Evolutionary conservation across 2,329 filamentous ascomycete species (phyloP), one percentile per base, ranked within the genome.

Genomic region (Paraphaeosphaeria minitans): DNA sequence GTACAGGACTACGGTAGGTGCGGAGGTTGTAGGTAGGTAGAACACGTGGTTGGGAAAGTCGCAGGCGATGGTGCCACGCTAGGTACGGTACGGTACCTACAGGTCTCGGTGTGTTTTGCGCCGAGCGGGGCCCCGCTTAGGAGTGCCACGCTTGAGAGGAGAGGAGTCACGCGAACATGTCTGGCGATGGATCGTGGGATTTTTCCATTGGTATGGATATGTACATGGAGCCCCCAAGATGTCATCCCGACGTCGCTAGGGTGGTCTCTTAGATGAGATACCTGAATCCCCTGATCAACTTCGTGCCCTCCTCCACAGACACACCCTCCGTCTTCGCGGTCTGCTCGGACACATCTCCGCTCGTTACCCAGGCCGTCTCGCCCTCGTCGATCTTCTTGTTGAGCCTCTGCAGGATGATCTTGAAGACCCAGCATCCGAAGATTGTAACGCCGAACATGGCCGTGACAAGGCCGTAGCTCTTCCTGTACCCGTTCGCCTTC

Each of bases 401-500:
- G 47, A 74, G 42, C 1, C 60, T 54, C 27, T 68, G 47, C 33
- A 76, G 37, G 27, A 76, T 68, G 2, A 69, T 13, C 58, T 61
- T 70, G 56, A 76, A 75, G 12, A 70, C 54, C 22, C 60, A 70
- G 58, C 82, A 87, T 5, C 84, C 85, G 0, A 79, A 37, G 33
- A 87, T 82, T 0, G 86, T 85, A 42, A 86, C 65, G 3, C 84
- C 85, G 66, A 88, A 89, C 86, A 89, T 89, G 67, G 84, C 79
- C 14, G 83, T 82, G 5, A 89, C 87, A 57, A 89, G 86, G 4
- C 85, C 86, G 66, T 89, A 89, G 60, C 85, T 87, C 77, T 85
- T 83, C 62, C 86, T 82, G 78, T 81, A 89, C 0, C 87, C 87
- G 61, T 88, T 82, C 0, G 81, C 85, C 24, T 79, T 76, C 51